Conservation (phyloP, 352 stramenopile species). For the Globisporangium cederbergense region DNA sequence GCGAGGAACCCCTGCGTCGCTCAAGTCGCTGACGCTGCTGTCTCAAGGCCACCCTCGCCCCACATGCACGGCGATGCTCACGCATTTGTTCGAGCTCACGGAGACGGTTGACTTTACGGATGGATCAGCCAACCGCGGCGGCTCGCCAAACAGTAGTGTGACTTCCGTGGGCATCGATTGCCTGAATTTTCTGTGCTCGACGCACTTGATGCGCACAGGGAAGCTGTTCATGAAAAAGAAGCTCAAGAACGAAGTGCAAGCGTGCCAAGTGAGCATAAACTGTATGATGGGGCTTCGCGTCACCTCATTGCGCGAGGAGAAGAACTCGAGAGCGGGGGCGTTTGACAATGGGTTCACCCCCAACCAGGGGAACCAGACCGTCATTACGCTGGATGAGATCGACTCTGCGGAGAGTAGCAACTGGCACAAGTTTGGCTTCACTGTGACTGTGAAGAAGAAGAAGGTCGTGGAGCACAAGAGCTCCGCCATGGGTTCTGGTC, state of each 20-base stretch:
- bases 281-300: constrained; percentile 87
- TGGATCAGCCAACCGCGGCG: constrained; percentile 23
- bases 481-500: neutral
- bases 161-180: constrained; percentile 78
- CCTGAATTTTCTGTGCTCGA: constrained; percentile 84
- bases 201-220: constrained; percentile 70
- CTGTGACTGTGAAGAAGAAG: constrained; percentile 66
- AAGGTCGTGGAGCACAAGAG: constrained; percentile 10
- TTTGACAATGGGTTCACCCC: constrained; percentile 53
- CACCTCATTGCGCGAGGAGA: constrained; percentile 51
- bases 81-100: constrained; percentile 80
- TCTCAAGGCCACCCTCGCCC: constrained; percentile 66
- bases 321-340: constrained; percentile 25
- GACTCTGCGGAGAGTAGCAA: constrained; percentile 64
- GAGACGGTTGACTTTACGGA: constrained; percentile 85
- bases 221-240: constrained; percentile 70
- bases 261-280: constrained; percentile 69
- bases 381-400: constrained; percentile 82
- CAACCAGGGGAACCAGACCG: constrained; percentile 57
- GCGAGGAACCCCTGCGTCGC: constrained; percentile 41
- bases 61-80: constrained; percentile 75
- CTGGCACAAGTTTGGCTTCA: constrained; percentile 75
- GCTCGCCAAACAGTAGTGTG: constrained; percentile 28
- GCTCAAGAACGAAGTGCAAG: constrained; percentile 75
- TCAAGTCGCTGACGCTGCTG: constrained; percentile 68